Percentiles rank a stretch among this genome's conserved stretches.
These are phyloP conservation scores for Xylariaceae sp. DNA, from an alignment of 2,329 filamentous ascomycete species.

Conservation along the genomic window DNA sequence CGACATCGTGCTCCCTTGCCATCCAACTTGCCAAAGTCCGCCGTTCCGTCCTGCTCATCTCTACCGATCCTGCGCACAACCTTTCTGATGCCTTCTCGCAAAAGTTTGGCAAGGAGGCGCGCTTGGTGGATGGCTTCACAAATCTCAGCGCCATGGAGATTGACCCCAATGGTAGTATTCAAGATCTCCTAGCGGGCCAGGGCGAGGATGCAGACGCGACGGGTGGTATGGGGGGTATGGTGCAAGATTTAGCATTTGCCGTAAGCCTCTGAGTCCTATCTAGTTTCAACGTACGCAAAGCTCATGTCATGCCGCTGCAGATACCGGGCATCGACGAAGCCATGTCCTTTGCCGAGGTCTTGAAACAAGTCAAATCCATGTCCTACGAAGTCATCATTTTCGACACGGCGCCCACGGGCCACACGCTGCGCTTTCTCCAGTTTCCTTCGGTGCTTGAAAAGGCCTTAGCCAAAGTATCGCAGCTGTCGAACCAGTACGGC, in stretches of 20 bases:
- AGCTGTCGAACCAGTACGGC: conserved; percentile 89
- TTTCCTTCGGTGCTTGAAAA: conserved; percentile 98
- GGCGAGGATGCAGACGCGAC: conserved; percentile 59
- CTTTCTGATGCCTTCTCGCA: conserved; percentile 96
- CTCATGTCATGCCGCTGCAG: conserved; percentile 41
- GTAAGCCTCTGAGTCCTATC: conserved; percentile 46
- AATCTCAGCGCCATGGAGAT: conserved; percentile 99
- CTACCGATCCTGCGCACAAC: conserved; percentile 97
- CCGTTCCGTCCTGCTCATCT: conserved; percentile 95
- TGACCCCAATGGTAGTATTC: conserved; percentile 95
- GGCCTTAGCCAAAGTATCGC: conserved; percentile 92
- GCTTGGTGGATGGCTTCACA: conserved; percentile 83
- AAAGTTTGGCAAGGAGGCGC: conserved; percentile 98
- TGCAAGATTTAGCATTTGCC: conserved; percentile 96
- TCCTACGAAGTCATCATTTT: conserved; percentile 99
- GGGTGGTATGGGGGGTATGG: conserved; percentile 85
- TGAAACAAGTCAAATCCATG: conserved; percentile 98
- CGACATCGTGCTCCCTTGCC: conserved; percentile 96
- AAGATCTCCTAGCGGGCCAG: conserved; percentile 79
- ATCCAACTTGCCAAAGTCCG: conserved; percentile 95
- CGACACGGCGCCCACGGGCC: conserved; percentile 95
- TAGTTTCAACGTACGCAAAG: background rate
- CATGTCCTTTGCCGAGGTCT: conserved; percentile 98
- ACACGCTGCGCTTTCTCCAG: conserved; percentile 96
- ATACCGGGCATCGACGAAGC: conserved; percentile 98